Evolutionary conservation across 176 grass and related monocot species (phyloP).

Genomic region (Coix lacrymajobi): DNA sequence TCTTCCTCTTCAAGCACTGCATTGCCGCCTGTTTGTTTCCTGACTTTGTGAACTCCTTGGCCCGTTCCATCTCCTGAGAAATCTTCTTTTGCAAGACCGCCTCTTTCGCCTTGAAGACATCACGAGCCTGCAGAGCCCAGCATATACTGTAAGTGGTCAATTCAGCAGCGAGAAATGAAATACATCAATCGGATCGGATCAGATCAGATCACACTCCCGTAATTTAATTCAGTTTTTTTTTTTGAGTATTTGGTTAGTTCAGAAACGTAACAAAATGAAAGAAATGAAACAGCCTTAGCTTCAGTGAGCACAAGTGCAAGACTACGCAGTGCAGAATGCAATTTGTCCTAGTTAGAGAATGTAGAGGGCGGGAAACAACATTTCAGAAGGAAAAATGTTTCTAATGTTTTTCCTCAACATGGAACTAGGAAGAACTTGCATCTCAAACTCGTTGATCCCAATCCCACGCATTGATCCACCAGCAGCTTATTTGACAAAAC

Average conservation of each 20-base stretch:
- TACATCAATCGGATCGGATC: neutral
- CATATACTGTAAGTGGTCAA: neutral
- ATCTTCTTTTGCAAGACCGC: conserved; percentile 78
- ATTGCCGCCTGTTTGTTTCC: conserved; percentile 79
- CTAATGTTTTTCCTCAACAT: neutral
- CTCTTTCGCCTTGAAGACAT: conserved; percentile 69
- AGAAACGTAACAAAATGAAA: neutral
- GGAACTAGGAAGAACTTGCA: neutral
- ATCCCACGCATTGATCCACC: neutral
- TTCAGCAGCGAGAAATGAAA: neutral
- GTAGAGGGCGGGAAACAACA: neutral
- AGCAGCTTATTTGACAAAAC: neutral
- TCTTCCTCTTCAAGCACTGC: conserved; percentile 92
- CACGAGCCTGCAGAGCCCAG: conserved; percentile 46
- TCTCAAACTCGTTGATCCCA: neutral
- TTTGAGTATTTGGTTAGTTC: neutral
- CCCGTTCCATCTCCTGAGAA: conserved; percentile 69
- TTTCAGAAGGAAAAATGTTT: neutral
- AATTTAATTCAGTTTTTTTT: neutral
- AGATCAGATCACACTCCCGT: neutral
- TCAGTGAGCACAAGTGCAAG: neutral
- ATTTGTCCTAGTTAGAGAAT: neutral
- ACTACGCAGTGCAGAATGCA: neutral
- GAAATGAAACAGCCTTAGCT: neutral
- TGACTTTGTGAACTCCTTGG: conserved; percentile 66